These are phyloP conservation scores for Helianthus annuus DNA, from an alignment of 129 eudicot genomes.

Conservation along the genomic window HanXRQr2.0-SUNRISE NC_035441.2:130311787-130312286, in stretches of 20 bases:
- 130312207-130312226: slow-evolving; percentile 70
- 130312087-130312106: slow-evolving; percentile 69
- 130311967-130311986: no score
- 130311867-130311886: no score
- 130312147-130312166: slow-evolving; percentile 88
- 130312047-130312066: slow-evolving; percentile 49
- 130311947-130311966: no score
- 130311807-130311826: no score
- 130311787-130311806: no score
- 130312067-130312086: slow-evolving; percentile 89
- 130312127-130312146: slow-evolving; percentile 88
- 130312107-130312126: slow-evolving; percentile 85
- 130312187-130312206: slow-evolving; percentile 69
- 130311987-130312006: background rate
- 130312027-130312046: background rate
- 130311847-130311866: no score
- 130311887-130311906: no score
- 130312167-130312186: slow-evolving; percentile 86
- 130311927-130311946: no score
- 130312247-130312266: background rate
- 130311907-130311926: no score
- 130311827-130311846: no score
- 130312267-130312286: slow-evolving; percentile 6
- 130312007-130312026: background rate
- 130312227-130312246: slow-evolving; percentile 73